Conservation (phyloP, 2,329 filamentous ascomycete species). For the Thielaviopsis musarum region DNA sequence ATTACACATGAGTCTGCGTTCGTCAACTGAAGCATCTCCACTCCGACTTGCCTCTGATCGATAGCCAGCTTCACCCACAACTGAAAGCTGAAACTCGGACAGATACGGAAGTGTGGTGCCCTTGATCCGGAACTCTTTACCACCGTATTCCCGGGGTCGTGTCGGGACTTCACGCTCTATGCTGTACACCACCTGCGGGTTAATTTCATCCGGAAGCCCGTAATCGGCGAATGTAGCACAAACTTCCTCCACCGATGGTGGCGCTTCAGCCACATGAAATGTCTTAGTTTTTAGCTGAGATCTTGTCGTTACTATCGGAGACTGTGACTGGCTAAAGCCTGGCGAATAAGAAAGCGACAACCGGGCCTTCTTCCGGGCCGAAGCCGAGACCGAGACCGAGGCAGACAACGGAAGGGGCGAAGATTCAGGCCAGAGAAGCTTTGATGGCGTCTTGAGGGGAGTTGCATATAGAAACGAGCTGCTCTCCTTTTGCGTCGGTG, state of each 20-base stretch:
- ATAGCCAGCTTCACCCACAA: slow-evolving; percentile 17
- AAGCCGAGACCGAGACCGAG: neutral
- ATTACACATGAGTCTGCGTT: slow-evolving; percentile 13
- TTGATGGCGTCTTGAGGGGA: neutral
- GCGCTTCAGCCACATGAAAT: slow-evolving; percentile 12
- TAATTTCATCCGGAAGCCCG: slow-evolving; percentile 48
- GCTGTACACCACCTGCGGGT: slow-evolving; percentile 76
- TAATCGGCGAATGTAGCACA: slow-evolving; percentile 15
- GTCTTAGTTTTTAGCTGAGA: neutral
- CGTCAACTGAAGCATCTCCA: neutral
- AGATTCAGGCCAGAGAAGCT: neutral
- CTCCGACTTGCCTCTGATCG: neutral
- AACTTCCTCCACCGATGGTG: slow-evolving; percentile 14
- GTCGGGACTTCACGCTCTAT: slow-evolving; percentile 69
- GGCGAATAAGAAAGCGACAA: neutral
- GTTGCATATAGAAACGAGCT: neutral
- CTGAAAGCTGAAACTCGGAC: slow-evolving; percentile 55
- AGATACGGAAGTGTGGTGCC: slow-evolving; percentile 65
- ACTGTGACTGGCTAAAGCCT: neutral
- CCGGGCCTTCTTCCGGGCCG: neutral
- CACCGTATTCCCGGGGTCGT: slow-evolving; percentile 66
- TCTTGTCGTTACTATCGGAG: neutral
- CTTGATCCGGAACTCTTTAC: slow-evolving; percentile 64
- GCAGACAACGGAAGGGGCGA: neutral
- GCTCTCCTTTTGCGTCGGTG: neutral